These are phyloP conservation scores for Monilinia aucupariae DNA, from an alignment of 2,329 filamentous ascomycete species.

Conservation along the genomic window DNA sequence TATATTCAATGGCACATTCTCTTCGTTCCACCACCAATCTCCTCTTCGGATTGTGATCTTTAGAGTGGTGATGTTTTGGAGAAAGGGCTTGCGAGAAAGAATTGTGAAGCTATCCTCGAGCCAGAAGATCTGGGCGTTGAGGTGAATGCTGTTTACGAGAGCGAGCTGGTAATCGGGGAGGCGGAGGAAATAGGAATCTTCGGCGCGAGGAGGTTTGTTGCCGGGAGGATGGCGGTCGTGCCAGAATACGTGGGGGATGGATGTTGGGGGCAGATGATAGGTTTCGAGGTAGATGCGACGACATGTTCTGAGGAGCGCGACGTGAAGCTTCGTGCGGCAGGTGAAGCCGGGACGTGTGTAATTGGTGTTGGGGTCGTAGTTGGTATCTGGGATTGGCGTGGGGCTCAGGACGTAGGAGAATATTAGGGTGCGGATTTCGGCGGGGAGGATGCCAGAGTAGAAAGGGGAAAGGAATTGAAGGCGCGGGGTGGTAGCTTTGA, in stretches of 20 bases:
- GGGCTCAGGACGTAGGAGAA: constrained; percentile 6
- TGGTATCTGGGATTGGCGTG: not conserved
- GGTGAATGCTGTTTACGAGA: constrained; percentile 18
- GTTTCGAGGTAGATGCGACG: constrained; percentile 27
- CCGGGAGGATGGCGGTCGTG: constrained; percentile 13
- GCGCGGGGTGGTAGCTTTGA: not conserved
- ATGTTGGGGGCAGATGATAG: constrained; percentile 22
- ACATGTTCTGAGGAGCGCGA: constrained; percentile 26
- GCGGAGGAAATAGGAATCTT: constrained; percentile 15
- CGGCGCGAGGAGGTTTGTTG: not conserved
- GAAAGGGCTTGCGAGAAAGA: constrained; percentile 14
- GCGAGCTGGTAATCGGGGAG: constrained; percentile 20
- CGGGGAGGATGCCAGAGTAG: not conserved
- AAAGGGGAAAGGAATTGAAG: constrained; percentile 1
- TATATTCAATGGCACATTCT: constrained; percentile 22
- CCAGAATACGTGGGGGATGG: constrained; percentile 27
- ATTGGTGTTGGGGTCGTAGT: constrained; percentile 9
- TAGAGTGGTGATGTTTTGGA: constrained; percentile 22
- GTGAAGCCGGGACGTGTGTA: constrained; percentile 24
- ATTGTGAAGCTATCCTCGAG: constrained; percentile 22
- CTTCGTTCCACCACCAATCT: constrained; percentile 31
- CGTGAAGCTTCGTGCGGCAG: constrained; percentile 15
- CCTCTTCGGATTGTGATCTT: constrained; percentile 28
- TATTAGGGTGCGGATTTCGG: constrained; percentile 5
- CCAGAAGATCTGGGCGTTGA: constrained; percentile 29